A percentile compares a stretch with the other conserved stretches of the same genome.
These are phyloP conservation scores for Miscanthus lutarioriparius DNA, from an alignment of 176 grass and related monocot genomes.

Conservation along the genomic window DNA sequence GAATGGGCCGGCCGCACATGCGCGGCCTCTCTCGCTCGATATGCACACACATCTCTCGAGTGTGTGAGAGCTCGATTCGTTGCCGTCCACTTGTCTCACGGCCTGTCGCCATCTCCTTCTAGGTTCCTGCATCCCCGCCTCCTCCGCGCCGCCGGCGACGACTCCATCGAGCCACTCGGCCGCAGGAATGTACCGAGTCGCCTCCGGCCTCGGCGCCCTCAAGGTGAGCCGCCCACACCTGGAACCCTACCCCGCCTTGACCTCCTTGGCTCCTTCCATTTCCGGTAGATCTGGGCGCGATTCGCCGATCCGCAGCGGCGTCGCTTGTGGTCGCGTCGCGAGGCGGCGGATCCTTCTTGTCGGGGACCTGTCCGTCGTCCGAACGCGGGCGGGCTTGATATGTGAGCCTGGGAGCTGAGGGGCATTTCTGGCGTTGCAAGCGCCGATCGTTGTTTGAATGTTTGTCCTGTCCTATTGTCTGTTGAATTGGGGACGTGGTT, in stretches of 20 bases:
- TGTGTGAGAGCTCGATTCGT: slow-evolving; percentile 2
- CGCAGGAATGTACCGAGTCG: slow-evolving; percentile 56
- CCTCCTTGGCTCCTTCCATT: background rate
- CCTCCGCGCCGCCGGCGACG: slow-evolving; percentile 40
- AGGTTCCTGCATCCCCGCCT: background rate
- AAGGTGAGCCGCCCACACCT: slow-evolving; percentile 55
- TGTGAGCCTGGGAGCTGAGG: background rate
- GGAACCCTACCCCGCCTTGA: slow-evolving; percentile 1
- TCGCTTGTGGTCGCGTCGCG: background rate
- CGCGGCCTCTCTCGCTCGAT: background rate
- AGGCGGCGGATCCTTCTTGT: background rate
- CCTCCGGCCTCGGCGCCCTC: slow-evolving; percentile 63
- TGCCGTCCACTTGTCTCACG: slow-evolving; percentile 39
- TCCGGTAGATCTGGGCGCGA: slow-evolving; percentile 45
- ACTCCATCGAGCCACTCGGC: slow-evolving; percentile 2
- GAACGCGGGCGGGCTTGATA: slow-evolving; percentile 1
- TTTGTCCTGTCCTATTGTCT: too few relatives aligned
- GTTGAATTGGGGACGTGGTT: background rate
- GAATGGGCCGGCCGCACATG: background rate
- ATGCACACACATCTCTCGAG: background rate
- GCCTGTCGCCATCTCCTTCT: slow-evolving; percentile 24
- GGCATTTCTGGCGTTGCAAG: too few relatives aligned
- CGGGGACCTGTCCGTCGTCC: background rate
- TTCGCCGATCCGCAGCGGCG: slow-evolving; percentile 25
- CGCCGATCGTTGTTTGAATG: too few relatives aligned